Base-by-base conservation (phyloP, 306 rosid species). In the Benincasa hispida region DNA sequence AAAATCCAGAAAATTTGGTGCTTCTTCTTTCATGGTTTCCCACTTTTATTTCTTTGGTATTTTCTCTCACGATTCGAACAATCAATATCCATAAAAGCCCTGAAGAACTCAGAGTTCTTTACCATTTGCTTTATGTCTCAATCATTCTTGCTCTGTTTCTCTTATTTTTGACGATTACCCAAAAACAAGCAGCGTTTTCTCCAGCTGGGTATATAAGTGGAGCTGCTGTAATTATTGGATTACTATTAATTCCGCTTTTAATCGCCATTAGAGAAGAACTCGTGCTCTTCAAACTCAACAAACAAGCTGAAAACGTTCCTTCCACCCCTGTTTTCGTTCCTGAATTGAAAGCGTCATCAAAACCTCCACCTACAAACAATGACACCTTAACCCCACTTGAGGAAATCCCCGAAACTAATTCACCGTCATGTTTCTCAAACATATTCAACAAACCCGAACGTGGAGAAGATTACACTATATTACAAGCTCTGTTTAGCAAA, bases 21-120 rank as follows among this genome's bases (percentile, higher is more conserved):
- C 84, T 82, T 32, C 81, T 86, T 2, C 35, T 84, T 28, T 79
- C 76, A 3, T 86, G 87, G 85, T 50, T 86, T 10, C 89, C 89
- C 0, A 32, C 87, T 10, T 76, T 76, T 2, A 19, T 83, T 1
- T 66, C 80, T 14, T 10, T 68, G 3, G 4, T 68, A 1, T 81
- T 81, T 50, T 76, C 65, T 2, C 79, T 9, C 56, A 19, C 69
- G 1, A 67, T 83, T 56, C 83, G 85, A 1, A 45, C 75, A 12
- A 42, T 86, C 54, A 74, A 81, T 53, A 62, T 22, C 28, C 74
- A 21, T 5, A 77, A 72, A 51, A 80, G 79, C 3, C 19, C 76
- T 7, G 54, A 76, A 0, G 87, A 86, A 79, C 41, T 35, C 45
- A 55, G 7, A 59, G 35, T 59, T 1, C 15, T 59, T 12, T 59